Conservation (phyloP, 805 yeast species). For the Candida ficus region DNA sequence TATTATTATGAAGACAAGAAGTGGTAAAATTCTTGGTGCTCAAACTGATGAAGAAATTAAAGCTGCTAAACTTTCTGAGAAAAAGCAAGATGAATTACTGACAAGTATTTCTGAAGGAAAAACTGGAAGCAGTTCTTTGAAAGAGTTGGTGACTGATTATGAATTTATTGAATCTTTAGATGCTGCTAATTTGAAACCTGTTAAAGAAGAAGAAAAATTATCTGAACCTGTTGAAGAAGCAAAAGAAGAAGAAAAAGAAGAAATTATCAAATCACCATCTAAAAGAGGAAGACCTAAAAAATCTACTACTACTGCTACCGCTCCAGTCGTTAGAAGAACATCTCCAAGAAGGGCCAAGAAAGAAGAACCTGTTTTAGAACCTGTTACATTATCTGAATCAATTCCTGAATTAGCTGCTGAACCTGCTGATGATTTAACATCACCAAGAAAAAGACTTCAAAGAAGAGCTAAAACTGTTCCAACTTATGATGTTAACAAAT, state of each 20-base stretch:
- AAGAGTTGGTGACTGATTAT: slow-evolving; percentile 13
- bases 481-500: no score
- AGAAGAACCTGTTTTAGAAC: no score
- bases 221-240: neutral
- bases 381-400: no score
- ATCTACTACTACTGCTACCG: no score
- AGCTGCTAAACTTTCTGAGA: slow-evolving; percentile 19
- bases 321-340: no score
- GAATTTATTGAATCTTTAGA: slow-evolving; percentile 13
- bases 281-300: neutral
- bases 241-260: neutral
- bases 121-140: slow-evolving; percentile 3
- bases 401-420: no score
- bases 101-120: slow-evolving; percentile 19
- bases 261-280: neutral
- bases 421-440: no score
- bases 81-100: slow-evolving; percentile 18
- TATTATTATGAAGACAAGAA: slow-evolving; percentile 26
- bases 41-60: slow-evolving; percentile 20
- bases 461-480: no score
- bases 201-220: neutral
- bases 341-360: neutral
- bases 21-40: slow-evolving; percentile 28
- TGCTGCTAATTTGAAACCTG: neutral
- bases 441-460: no score